Evolutionary conservation across 352 stramenopile genomes (phyloP).

Genomic region (Pythium brachiatum): DNA sequence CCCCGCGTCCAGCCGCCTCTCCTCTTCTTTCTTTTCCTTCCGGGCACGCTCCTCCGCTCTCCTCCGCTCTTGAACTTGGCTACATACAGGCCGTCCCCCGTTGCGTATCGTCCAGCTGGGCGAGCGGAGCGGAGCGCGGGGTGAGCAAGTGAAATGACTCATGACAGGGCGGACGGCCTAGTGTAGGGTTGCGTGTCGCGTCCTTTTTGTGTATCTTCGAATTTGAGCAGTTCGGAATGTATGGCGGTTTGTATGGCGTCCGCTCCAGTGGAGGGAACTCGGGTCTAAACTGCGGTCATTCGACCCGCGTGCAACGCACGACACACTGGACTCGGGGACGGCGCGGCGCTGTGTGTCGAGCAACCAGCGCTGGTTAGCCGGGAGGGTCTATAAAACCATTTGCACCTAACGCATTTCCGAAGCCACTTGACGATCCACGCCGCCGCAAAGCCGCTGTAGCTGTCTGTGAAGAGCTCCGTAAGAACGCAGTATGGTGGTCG

Average conservation of each 20-base stretch:
- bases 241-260: slow-evolving; percentile 25
- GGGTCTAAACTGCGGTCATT: slow-evolving; percentile 21
- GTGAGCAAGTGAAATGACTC: slow-evolving; percentile 20
- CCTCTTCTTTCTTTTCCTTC: slow-evolving; percentile 6
- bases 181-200: slow-evolving; percentile 30
- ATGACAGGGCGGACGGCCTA: slow-evolving; percentile 14
- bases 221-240: slow-evolving; percentile 18
- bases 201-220: slow-evolving; percentile 33
- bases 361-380: slow-evolving; percentile 3
- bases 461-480: neutral
- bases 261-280: slow-evolving; percentile 20
- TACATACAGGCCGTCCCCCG: neutral
- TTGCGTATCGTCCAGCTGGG: neutral
- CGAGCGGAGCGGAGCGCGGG: slow-evolving; percentile 25
- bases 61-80: slow-evolving; percentile 18
- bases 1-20: neutral
- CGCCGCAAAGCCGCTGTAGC: neutral
- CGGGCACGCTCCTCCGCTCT: neutral
- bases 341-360: slow-evolving; percentile 8
- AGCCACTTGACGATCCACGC: neutral
- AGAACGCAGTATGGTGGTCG: neutral
- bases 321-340: slow-evolving; percentile 16
- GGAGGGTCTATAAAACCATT: slow-evolving; percentile 17
- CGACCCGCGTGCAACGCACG: slow-evolving; percentile 25
- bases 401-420: neutral